Evolutionary conservation across 2,329 filamentous ascomycete species (phyloP), one percentile per base, ranked within the genome.

Genomic region (Pseudopithomyces maydicus): DNA sequence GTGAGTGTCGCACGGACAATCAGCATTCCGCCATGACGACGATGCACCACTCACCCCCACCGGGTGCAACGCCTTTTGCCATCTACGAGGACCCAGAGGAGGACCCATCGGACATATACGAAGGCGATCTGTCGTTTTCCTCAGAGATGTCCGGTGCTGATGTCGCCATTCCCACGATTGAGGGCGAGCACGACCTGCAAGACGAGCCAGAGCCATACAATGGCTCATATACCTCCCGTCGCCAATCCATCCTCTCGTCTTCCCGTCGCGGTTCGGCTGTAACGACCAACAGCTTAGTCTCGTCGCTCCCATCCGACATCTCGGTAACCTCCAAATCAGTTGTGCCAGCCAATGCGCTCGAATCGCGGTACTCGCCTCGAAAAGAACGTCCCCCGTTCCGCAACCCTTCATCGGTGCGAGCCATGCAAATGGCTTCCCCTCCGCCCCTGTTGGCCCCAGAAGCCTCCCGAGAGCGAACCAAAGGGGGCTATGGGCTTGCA

Each of bases 341-440:
- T 19, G 49, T 63, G n/a, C 66, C 69, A 22, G 62, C 63, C 38
- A 67, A 70, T 52, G 59, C 50, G 45, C 62, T 70, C 56, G 67
- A 72, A 23, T 65, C 68, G 23, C 80, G 84, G 2, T 84, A 83
- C n/a, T 78, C 83, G 20, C 84, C 88, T 52, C 81, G 82, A 7
- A 85, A 84, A 7, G 81, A 83, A 8, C 83, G 89, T 2, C 84
- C 87, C 5, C 83, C 85, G 1, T 91, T 92, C 71, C 82, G 88
- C 46, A 89, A 88, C 12, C 85, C 89, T 0, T 89, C 88, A 1
- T 87, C 86, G 12, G 85, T 91, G 7, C 85, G 86, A 48, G 87
- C 87, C 1, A 82, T 91, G 76, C 89, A 91, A 63, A 89, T 91
- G 86, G 83, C 84, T 1, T 90, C 88, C 0, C 88, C 74, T 7